These are phyloP conservation scores for Pseudogymnoascus sp. DNA, from an alignment of 2,329 filamentous ascomycete genomes.

Conservation along the genomic window DNA sequence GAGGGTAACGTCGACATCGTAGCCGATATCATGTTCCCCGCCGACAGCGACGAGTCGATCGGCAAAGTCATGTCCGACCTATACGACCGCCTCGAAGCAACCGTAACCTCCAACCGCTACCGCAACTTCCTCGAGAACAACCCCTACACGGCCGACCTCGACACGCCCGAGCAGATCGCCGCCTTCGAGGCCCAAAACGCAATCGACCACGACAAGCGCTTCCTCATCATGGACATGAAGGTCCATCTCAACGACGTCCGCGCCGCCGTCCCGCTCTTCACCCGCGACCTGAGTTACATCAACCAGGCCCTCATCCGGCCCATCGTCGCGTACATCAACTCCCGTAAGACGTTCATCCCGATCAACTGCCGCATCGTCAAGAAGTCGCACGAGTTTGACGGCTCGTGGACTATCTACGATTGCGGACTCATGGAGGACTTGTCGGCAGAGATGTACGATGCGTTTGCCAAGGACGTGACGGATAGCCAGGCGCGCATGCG, in stretches of 20 bases:
- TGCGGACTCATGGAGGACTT: constrained; percentile 90
- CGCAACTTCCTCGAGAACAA: constrained; percentile 48
- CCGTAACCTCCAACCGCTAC: constrained; percentile 71
- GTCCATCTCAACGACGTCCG: constrained; percentile 92
- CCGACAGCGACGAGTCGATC: constrained; percentile 78
- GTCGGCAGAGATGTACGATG: constrained; percentile 87
- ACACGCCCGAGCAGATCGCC: constrained; percentile 22
- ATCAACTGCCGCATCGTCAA: constrained; percentile 94
- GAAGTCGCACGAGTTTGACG: constrained; percentile 79
- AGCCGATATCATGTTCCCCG: constrained; percentile 88
- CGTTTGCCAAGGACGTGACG: constrained; percentile 84
- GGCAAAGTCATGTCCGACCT: constrained; percentile 95
- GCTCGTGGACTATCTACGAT: constrained; percentile 90
- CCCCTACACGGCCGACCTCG: constrained; percentile 24
- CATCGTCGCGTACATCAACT: constrained; percentile 97
- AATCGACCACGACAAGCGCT: constrained; percentile 56
- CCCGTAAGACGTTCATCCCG: constrained; percentile 88
- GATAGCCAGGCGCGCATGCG: constrained; percentile 80
- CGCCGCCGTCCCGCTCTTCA: constrained; percentile 88
- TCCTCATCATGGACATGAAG: constrained; percentile 88
- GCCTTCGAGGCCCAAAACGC: constrained; percentile 22
- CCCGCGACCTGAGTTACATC: constrained; percentile 83
- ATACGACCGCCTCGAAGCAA: constrained; percentile 91
- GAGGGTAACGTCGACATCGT: constrained; percentile 96
- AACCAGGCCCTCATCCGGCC: constrained; percentile 92